These are phyloP conservation scores for Plasmodium fragile DNA, from an alignment of 169 alveolate species.

Conservation along the genomic window DNA sequence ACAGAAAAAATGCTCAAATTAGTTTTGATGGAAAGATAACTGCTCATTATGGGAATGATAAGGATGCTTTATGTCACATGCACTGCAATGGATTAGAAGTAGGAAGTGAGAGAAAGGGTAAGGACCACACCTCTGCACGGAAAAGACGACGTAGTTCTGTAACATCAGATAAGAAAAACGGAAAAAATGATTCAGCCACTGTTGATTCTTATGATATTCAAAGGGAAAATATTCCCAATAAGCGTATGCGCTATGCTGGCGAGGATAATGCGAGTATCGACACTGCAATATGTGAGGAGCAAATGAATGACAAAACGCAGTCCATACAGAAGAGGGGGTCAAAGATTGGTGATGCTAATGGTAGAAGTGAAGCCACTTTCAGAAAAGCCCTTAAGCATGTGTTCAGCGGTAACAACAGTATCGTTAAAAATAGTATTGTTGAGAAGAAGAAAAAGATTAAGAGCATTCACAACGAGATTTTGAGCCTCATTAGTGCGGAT, in stretches of 20 bases:
- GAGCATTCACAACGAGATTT: slow-evolving; percentile 66
- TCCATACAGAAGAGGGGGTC: not conserved
- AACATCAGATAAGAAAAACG: slow-evolving; percentile 1
- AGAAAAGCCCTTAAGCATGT: not conserved
- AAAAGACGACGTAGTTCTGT: not conserved
- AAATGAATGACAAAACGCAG: not conserved
- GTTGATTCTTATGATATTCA: not conserved
- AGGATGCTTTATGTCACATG: not conserved
- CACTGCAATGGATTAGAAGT: not conserved
- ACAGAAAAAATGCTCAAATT: not conserved
- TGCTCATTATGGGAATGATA: slow-evolving; percentile 2
- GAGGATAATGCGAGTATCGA: not conserved
- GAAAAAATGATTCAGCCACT: not conserved
- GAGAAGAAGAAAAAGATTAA: slow-evolving; percentile 50
- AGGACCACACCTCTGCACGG: not conserved
- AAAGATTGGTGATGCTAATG: not conserved
- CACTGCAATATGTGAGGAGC: not conserved
- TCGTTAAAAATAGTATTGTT: slow-evolving; percentile 24
- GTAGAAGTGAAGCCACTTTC: not conserved
- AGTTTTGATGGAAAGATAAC: not conserved
- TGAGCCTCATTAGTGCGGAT: slow-evolving; percentile 33
- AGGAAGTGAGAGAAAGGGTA: not conserved
- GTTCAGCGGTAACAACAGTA: not conserved
- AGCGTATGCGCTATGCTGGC: not conserved
- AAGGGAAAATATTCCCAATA: slow-evolving; percentile 17